Base-by-base conservation (phyloP, 2,329 filamentous ascomycete species). In the Arthrocladium fulminans region DNA sequence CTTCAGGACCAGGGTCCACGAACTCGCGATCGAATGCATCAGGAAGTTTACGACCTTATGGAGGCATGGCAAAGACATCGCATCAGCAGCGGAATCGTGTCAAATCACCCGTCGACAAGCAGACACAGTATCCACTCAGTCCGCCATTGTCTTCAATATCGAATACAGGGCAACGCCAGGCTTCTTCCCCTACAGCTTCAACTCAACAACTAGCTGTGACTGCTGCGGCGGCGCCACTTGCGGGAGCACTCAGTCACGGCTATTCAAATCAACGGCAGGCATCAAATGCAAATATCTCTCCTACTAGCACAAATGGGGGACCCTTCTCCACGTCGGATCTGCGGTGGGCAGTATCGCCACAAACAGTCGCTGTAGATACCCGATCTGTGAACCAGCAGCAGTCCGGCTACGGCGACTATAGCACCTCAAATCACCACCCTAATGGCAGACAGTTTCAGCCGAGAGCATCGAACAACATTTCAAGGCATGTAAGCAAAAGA, bases 1-100 rank as follows among this genome's bases (percentile, higher is more conserved):
- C 52, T 12, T 59, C 58, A 9, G 55, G 56, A 7, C 35, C 59
- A 23, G 54, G 54, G 12, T 49, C 54, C 15, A 45, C 49, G 24
- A 45, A 30, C n/a, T 23, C 42, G 15, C 40, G 37, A 12, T 41
- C 37, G 2, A 41, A 20, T 23, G n/a, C 29, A n/a, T 30, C 45
- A 10, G 27, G 22, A 6, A 35, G 10, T 23, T 10, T 34, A 3
- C 43, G 23, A 17, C 19, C 17, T 3, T 37, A 35, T n/a, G 15
- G 19, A 12, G 22, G n/a, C 20, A 15, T 19, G 10, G 15, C 41
- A 8, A 7, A 44, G 12, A 3, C 24, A 17, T 15, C 32, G 9
- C 22, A 17, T 4, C 29, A 13, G 8, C 20, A 35, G 23, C 44
- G 25, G 22, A 49, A 53, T 27, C 48, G 47, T n/a, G 39, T 46